These are phyloP conservation scores for Metarhizium rileyi DNA, from an alignment of 2,329 filamentous ascomycete genomes.

Conservation along the genomic window DNA sequence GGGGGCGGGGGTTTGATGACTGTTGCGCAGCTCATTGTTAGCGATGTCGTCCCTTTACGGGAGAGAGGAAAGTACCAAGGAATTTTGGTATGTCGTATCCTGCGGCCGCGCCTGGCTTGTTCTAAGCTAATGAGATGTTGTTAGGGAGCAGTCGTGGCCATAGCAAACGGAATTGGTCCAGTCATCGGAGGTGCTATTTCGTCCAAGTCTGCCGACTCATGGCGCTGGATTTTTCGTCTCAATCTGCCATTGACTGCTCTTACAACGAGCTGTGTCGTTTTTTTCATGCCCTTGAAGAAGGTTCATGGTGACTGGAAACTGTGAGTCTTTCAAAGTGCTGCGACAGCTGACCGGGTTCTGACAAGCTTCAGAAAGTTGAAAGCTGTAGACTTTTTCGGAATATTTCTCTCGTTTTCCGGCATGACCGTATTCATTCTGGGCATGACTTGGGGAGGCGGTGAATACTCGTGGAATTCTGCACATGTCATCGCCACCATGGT, in stretches of 20 bases:
- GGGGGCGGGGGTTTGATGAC: slow-evolving; percentile 65
- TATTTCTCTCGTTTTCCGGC: slow-evolving; percentile 33
- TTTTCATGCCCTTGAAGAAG: slow-evolving; percentile 47
- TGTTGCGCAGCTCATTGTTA: slow-evolving; percentile 59
- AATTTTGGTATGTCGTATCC: slow-evolving; percentile 24
- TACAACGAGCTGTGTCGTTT: slow-evolving; percentile 36
- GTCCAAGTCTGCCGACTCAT: slow-evolving; percentile 33
- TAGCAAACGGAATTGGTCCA: slow-evolving; percentile 45
- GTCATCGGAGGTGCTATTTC: slow-evolving; percentile 43
- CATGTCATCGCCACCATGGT: slow-evolving; percentile 46
- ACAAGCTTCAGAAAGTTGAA: slow-evolving; percentile 30
- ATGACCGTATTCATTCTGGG: slow-evolving; percentile 38
- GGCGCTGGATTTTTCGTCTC: slow-evolving; percentile 45
- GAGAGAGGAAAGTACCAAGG: slow-evolving; percentile 68
- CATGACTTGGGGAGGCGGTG: slow-evolving; percentile 49
- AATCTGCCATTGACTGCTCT: slow-evolving; percentile 42
- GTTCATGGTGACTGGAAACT: slow-evolving; percentile 41
- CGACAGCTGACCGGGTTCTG: not conserved
- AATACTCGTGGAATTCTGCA: slow-evolving; percentile 45
- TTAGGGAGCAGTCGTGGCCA: slow-evolving; percentile 38
- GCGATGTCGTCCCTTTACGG: slow-evolving; percentile 59
- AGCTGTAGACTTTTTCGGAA: slow-evolving; percentile 41
- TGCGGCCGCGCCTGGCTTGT: not conserved
- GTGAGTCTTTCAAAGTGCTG: slow-evolving; percentile 15
- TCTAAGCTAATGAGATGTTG: not conserved